Percentiles rank a stretch among this genome's conserved stretches.
phyloP scores from a whole-genome alignment of 306 rosid genomes.

The Chamaecrista fasciculata region DNA sequence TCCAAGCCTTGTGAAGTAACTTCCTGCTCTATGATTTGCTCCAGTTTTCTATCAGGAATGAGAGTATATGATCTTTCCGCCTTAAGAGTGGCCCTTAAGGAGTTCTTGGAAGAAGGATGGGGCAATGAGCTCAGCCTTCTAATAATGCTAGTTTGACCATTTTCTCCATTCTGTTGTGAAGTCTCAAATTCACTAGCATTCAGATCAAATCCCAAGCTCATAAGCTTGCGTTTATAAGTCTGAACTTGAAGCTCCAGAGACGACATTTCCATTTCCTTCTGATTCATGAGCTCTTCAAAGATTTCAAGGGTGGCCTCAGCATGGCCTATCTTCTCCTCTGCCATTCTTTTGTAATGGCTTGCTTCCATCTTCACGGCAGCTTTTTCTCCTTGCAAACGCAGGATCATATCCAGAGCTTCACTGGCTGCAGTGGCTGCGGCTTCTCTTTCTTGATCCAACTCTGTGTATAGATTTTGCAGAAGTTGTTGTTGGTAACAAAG shows the following conservation, averaged over 20 bases:
- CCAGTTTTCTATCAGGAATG: constrained; percentile 32
- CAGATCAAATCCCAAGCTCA: constrained; percentile 60
- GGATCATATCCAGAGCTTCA: constrained; percentile 89
- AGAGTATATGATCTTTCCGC: constrained; percentile 45
- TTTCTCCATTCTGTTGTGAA: constrained; percentile 51
- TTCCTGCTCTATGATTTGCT: constrained; percentile 39
- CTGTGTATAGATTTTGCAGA: constrained; percentile 67
- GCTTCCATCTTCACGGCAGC: constrained; percentile 95
- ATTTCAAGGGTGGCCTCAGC: constrained; percentile 70
- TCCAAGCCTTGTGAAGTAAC: constrained; percentile 32
- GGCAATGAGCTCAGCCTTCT: constrained; percentile 76
- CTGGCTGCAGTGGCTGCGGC: constrained; percentile 83
- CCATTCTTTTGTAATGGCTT: constrained; percentile 81
- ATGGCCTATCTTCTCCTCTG: constrained; percentile 86
- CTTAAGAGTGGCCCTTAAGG: constrained; percentile 38
- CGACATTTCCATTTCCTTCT: constrained; percentile 84
- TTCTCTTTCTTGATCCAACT: constrained; percentile 89
- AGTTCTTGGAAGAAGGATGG: constrained; percentile 42
- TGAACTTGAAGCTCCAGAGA: constrained; percentile 73
- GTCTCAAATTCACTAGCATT: constrained; percentile 46
- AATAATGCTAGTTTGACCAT: constrained; percentile 27
- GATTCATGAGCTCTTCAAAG: constrained; percentile 68
- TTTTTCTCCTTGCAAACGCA: constrained; percentile 91
- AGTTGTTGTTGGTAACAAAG: constrained; percentile 75
- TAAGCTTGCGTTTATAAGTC: constrained; percentile 68